Evolutionary conservation across 768 basidiomycete genomes (phyloP).

Genomic region (Russula brevipes): DNA sequence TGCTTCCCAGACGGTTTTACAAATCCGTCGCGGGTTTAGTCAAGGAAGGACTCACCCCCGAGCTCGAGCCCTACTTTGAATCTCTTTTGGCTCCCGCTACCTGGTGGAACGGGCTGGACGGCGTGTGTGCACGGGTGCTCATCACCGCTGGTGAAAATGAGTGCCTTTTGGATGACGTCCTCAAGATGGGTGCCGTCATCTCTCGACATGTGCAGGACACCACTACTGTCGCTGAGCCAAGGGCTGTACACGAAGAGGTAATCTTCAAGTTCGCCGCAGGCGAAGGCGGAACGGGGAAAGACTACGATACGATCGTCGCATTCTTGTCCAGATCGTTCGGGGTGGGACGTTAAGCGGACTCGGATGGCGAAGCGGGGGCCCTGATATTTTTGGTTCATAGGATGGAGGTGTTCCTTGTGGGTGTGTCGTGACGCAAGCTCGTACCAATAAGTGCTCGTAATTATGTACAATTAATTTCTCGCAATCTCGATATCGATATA

Average conservation of each 20-base stretch:
- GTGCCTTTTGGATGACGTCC: neutral
- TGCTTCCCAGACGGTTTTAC: neutral
- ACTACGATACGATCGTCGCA: neutral
- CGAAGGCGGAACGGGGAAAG: constrained; percentile 4
- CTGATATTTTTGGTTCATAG: neutral
- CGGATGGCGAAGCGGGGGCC: neutral
- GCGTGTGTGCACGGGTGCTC: neutral
- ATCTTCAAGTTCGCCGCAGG: neutral
- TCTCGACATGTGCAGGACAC: constrained; percentile 1
- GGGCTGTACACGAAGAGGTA: constrained; percentile 1
- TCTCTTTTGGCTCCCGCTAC: neutral
- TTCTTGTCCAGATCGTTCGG: neutral
- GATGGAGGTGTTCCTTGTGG: too few relatives aligned
- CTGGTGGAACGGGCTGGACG: constrained; percentile 11
- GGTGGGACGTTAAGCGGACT: neutral
- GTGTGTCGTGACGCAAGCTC: too few relatives aligned
- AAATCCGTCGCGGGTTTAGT: neutral
- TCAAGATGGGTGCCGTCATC: neutral
- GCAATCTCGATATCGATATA: too few relatives aligned
- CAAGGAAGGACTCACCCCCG: too few relatives aligned
- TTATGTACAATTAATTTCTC: too few relatives aligned
- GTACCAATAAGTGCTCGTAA: too few relatives aligned
- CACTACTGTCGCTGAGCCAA: neutral
- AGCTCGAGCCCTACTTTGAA: neutral
- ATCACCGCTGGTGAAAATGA: constrained; percentile 1